phyloP scores from a whole-genome alignment of 192 early-diverging fungal species.

The Entophlyctis luteolus region DNA sequence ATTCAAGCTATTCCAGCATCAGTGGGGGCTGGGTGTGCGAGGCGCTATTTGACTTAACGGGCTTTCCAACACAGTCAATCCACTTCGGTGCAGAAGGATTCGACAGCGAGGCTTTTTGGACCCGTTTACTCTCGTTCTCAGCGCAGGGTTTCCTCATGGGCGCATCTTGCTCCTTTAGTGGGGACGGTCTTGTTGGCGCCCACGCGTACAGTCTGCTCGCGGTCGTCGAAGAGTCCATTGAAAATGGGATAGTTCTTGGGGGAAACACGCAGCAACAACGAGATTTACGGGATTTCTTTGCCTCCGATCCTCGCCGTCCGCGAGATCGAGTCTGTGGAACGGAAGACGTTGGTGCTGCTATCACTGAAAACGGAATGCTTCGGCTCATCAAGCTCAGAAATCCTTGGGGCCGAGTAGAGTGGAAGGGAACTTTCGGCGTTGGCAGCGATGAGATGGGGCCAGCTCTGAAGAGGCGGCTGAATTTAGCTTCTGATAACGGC shows the following conservation, averaged over 20 bases:
- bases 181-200: constrained; percentile 29
- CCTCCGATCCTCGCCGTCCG: background rate
- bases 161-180: constrained; percentile 15
- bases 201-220: constrained; percentile 25
- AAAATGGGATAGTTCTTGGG: constrained; percentile 2
- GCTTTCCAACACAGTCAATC: constrained; percentile 23
- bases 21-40: constrained; percentile 33
- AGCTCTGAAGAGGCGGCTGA: constrained; percentile 18
- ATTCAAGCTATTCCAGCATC: constrained; percentile 50
- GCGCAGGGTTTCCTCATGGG: constrained; percentile 21
- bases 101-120: constrained; percentile 19
- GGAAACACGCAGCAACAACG: background rate
- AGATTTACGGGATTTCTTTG: constrained; percentile 3
- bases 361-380: constrained; percentile 15
- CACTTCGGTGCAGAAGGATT: constrained; percentile 13
- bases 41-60: constrained; percentile 28
- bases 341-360: constrained; percentile 6
- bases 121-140: constrained; percentile 19
- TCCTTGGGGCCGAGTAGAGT: constrained; percentile 30
- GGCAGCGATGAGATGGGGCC: constrained; percentile 11
- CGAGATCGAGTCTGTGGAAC: background rate
- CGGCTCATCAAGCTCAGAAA: constrained; percentile 27
- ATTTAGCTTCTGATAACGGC: background rate
- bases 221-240: constrained; percentile 10
- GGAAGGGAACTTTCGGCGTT: constrained; percentile 25